A percentile compares a stretch with the other conserved stretches of the same genome.
phyloP scores from a whole-genome alignment of 805 yeast species.

The Ogataea nitratoaversa region DNA sequence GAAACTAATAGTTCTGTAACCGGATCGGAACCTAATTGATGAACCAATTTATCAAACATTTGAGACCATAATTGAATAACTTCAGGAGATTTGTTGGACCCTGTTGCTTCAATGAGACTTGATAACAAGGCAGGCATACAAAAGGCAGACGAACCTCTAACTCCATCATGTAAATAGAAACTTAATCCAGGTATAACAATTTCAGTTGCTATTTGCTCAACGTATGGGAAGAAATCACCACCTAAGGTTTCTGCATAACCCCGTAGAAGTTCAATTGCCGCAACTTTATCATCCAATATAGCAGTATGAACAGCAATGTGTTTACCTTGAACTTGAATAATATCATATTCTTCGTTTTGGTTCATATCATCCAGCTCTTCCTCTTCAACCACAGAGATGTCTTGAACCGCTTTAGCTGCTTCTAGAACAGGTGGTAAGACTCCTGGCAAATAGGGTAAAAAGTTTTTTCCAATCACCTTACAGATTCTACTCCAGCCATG shows the following conservation, averaged over 20 bases:
- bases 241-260: conserved; percentile 82
- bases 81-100: conserved; percentile 48
- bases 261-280: conserved; percentile 84
- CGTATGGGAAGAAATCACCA: conserved; percentile 79
- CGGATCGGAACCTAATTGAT: conserved; percentile 71
- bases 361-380: conserved; percentile 78
- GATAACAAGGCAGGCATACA: conserved; percentile 73
- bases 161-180: conserved; percentile 91
- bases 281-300: conserved; percentile 86
- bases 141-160: conserved; percentile 84
- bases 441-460: conserved; percentile 74
- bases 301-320: conserved; percentile 94
- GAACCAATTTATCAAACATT: conserved; percentile 62
- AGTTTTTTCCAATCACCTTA: conserved; percentile 77
- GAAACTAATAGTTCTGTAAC: conserved; percentile 77
- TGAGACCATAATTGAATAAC: conserved; percentile 68
- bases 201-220: conserved; percentile 68
- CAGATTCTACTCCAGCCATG: conserved; percentile 97
- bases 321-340: conserved; percentile 84
- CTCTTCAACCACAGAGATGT: conserved; percentile 83
- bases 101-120: conserved; percentile 54
- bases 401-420: conserved; percentile 88
- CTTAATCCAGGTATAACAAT: conserved; percentile 85
- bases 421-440: conserved; percentile 86
- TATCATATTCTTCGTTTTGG: conserved; percentile 92